These are phyloP conservation scores for Rhynchosporium graminicola DNA, from an alignment of 2,329 filamentous ascomycete species.

Conservation along the genomic window DNA sequence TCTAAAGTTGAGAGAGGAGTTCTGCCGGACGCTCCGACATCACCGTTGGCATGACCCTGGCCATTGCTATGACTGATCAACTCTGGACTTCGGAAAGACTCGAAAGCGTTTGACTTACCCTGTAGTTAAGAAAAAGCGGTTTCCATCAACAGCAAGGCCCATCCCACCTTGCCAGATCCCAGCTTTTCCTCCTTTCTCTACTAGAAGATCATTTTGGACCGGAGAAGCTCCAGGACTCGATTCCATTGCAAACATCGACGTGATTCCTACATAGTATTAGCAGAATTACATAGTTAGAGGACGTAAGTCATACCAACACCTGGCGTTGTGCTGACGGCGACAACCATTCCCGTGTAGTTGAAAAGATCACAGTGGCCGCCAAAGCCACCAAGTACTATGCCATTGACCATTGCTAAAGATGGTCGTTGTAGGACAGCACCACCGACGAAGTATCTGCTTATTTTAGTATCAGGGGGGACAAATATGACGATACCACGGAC, in stretches of 20 bases:
- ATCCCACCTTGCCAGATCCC: slow-evolving; percentile 44
- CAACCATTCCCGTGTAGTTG: slow-evolving; percentile 45
- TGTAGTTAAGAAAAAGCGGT: slow-evolving; percentile 39
- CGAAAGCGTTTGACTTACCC: slow-evolving; percentile 27
- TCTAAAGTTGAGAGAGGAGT: slow-evolving; percentile 44
- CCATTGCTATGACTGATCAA: slow-evolving; percentile 39
- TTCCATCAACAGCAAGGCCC: slow-evolving; percentile 41
- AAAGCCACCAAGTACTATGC: slow-evolving; percentile 49
- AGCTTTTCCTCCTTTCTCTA: slow-evolving; percentile 44
- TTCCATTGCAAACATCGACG: slow-evolving; percentile 45
- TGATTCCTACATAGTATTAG: slow-evolving; percentile 30
- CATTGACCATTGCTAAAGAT: slow-evolving; percentile 44
- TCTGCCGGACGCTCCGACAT: slow-evolving; percentile 42
- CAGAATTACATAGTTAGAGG: not conserved
- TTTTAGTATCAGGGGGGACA: slow-evolving; percentile 12
- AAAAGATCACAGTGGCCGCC: slow-evolving; percentile 51
- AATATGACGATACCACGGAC: slow-evolving; percentile 7
- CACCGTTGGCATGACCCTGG: slow-evolving; percentile 41
- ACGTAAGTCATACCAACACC: slow-evolving; percentile 30
- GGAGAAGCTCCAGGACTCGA: slow-evolving; percentile 44
- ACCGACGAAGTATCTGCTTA: slow-evolving; percentile 45
- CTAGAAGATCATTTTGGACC: slow-evolving; percentile 38
- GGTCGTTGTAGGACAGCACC: slow-evolving; percentile 50
- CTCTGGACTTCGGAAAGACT: slow-evolving; percentile 22
- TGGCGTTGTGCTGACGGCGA: slow-evolving; percentile 40